Evolutionary conservation across 169 alveolate species (phyloP), one percentile per base, ranked within the genome.

Genomic region (Babesia ovis): DNA sequence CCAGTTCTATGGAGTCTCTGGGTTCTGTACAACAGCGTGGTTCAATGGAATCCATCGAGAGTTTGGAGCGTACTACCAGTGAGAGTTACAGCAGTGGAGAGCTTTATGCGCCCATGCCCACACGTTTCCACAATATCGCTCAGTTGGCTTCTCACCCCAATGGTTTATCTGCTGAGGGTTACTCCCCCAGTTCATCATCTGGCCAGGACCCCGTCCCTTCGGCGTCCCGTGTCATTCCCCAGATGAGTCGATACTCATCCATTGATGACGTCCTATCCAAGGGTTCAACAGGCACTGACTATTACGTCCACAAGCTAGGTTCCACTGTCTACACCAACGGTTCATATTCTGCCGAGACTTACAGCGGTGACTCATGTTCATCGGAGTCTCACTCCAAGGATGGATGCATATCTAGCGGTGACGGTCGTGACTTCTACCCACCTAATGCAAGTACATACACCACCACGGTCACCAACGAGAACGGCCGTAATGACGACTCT

Each of bases 311-410:
- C 16, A 41, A 37, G 4, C 1, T 23, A 6, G 39, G 70, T 0
- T 0, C 54, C 1, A 14, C 20, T n/a, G 8, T n/a, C 6, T 60
- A 60, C 42, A 29, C 20, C 22, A 60, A 22, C 31, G 70, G 57
- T 22, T 39, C 46, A 1, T 60, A 42, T 48, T 43, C 70, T n/a
- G 56, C 57, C 4, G 70, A 60, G 56, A 43, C 57, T 20, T 60
- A 22, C 42, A 60, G 70, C 25, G 70, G 57, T 34, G 70, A 60
- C 5, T 60, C 70, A 20, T 60, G 70, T 42, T 39, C 46, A 6
- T 60, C 70, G 8, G 70, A 60, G 4, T 20, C 12, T 34, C 9
- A 57, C 32, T 25, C 27, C 9, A 57, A 34, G 50, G 67, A 57
- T 4, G 67, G 48, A 2, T 60, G 25, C 56, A 55, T 29, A 2